These are phyloP conservation scores for Penicillium sp. DNA, from an alignment of 2,329 filamentous ascomycete genomes.

Conservation along the genomic window DNA sequence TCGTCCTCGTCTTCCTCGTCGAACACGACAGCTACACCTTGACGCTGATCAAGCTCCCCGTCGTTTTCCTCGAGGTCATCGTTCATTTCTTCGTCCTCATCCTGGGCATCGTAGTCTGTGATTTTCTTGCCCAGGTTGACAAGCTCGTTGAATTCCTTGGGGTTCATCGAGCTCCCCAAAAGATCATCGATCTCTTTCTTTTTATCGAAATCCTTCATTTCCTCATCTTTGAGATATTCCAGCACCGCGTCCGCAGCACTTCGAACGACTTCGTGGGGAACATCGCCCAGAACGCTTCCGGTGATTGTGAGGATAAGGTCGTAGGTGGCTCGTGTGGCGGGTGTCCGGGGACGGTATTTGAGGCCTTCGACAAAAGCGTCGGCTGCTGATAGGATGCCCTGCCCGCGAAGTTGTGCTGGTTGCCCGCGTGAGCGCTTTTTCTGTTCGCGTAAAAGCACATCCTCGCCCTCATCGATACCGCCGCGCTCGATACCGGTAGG, in stretches of 20 bases:
- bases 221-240: slow-evolving; percentile 91
- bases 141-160: slow-evolving; percentile 95
- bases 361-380: slow-evolving; percentile 90
- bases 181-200: slow-evolving; percentile 97
- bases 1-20: slow-evolving; percentile 89
- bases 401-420: slow-evolving; percentile 66
- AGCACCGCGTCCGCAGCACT: slow-evolving; percentile 91
- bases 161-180: slow-evolving; percentile 74
- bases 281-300: slow-evolving; percentile 84
- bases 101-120: slow-evolving; percentile 95
- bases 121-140: slow-evolving; percentile 98
- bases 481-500: slow-evolving; percentile 73
- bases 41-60: slow-evolving; percentile 83
- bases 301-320: slow-evolving; percentile 92
- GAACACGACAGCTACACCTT: slow-evolving; percentile 97
- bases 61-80: slow-evolving; percentile 67
- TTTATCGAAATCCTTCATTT: slow-evolving; percentile 95
- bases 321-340: slow-evolving; percentile 88
- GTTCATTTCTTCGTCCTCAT: slow-evolving; percentile 87
- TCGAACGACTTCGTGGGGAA: slow-evolving; percentile 84
- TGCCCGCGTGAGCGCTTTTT: slow-evolving; percentile 80
- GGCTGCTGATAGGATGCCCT: slow-evolving; percentile 78
- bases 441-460: slow-evolving; percentile 80
- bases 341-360: slow-evolving; percentile 86
- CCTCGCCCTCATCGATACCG: slow-evolving; percentile 74